phyloP scores from a whole-genome alignment of 1,139 yeast genomes.

The Geotrichum citri-aurantii region DNA sequence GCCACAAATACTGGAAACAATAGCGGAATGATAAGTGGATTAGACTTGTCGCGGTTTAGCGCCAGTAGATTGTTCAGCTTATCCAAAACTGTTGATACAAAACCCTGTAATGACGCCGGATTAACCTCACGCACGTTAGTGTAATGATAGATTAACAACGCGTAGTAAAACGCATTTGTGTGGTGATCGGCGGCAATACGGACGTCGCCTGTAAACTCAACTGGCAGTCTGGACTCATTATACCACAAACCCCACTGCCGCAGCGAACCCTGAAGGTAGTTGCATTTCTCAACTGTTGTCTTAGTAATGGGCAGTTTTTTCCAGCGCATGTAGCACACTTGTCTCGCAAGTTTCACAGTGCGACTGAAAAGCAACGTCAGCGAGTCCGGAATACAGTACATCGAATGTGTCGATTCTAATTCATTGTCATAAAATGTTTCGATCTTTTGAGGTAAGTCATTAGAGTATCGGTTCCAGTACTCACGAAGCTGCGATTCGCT shows the following conservation, averaged over 20 bases:
- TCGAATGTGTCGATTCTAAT: constrained; percentile 67
- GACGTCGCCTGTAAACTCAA: constrained; percentile 27
- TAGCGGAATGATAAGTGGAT: constrained; percentile 63
- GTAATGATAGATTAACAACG: constrained; percentile 67
- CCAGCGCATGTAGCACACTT: constrained; percentile 48
- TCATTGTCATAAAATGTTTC: constrained; percentile 32
- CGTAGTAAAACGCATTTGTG: constrained; percentile 72
- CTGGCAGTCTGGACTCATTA: constrained; percentile 24
- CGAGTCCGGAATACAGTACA: constrained; percentile 82
- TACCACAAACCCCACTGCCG: constrained; percentile 52
- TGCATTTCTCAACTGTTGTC: constrained; percentile 44
- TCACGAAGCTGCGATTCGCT: constrained; percentile 29
- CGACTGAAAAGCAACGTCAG: constrained; percentile 56
- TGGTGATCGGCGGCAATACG: constrained; percentile 77
- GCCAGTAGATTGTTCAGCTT: constrained; percentile 61
- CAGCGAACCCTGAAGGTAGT: constrained; percentile 48
- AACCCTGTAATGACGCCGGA: constrained; percentile 50
- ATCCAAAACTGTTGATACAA: constrained; percentile 55
- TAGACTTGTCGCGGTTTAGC: constrained; percentile 44
- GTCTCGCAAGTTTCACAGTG: constrained; percentile 47
- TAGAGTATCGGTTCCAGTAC: constrained; percentile 27
- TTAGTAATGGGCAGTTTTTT: constrained; percentile 37
- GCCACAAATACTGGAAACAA: constrained; percentile 90
- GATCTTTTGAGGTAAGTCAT: constrained; percentile 18
- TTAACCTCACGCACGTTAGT: constrained; percentile 55